Evolutionary conservation across 495 filamentous ascomycete genomes (phyloP).

Genomic region (Tuber microsphaerosporum): DNA sequence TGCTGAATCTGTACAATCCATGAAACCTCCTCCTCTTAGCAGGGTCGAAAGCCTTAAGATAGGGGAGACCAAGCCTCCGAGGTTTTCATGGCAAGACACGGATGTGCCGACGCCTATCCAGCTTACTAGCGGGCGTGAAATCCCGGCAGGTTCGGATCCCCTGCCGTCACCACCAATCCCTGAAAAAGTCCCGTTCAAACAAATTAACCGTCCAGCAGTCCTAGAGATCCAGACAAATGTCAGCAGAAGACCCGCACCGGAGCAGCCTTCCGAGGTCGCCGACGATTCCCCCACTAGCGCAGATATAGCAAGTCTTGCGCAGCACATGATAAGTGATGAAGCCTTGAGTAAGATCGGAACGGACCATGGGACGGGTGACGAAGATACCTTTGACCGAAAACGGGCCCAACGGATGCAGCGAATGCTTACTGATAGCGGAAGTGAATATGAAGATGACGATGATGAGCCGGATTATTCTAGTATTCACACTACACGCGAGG

Average conservation of each 20-base stretch:
- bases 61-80: constrained; percentile 19
- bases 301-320: constrained; percentile 57
- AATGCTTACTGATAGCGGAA: constrained; percentile 37
- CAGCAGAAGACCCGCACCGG: constrained; percentile 58
- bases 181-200: constrained; percentile 36
- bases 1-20: not conserved
- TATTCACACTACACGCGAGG: constrained; percentile 40
- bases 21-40: not conserved
- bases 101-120: constrained; percentile 26
- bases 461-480: constrained; percentile 47
- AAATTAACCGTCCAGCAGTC: constrained; percentile 42
- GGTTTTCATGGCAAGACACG: constrained; percentile 35
- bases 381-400: constrained; percentile 37
- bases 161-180: constrained; percentile 31
- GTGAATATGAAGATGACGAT: constrained; percentile 42
- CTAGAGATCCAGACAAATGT: constrained; percentile 48
- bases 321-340: constrained; percentile 59
- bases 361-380: constrained; percentile 22
- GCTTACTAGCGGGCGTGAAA: constrained; percentile 33
- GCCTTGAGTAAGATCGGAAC: constrained; percentile 50
- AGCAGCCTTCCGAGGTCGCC: constrained; percentile 44
- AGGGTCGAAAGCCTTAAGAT: not conserved
- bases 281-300: constrained; percentile 40
- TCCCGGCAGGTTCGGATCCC: constrained; percentile 7
- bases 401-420: constrained; percentile 32